These are phyloP conservation scores for Thalassiosira livingstoniorum DNA, from an alignment of 352 stramenopile species.

Conservation along the genomic window DNA sequence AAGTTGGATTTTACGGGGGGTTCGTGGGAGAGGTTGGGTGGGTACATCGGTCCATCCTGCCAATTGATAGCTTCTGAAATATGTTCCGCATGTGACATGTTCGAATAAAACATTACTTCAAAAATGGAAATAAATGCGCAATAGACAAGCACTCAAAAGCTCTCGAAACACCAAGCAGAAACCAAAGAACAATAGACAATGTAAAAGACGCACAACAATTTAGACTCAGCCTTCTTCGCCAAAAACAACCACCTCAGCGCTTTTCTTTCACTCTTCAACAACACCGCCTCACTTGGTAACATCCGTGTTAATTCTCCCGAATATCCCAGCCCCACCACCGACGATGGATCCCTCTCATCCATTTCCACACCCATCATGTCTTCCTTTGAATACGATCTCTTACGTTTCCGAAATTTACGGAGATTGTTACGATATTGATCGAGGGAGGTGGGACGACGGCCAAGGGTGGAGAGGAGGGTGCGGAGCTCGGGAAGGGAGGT, in stretches of 20 bases:
- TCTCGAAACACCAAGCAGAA: too few species aligned
- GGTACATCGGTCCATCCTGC: conserved; percentile 68
- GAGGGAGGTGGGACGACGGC: conserved; percentile 61
- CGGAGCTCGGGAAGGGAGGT: conserved; percentile 67
- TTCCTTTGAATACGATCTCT: conserved; percentile 54
- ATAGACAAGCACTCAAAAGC: too few species aligned
- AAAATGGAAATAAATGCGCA: too few species aligned
- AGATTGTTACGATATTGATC: conserved; percentile 62
- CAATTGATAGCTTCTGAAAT: conserved; percentile 67
- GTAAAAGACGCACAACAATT: conserved; percentile 59
- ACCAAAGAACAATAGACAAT: not conserved
- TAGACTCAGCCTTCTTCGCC: conserved; percentile 74
- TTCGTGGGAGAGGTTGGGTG: conserved; percentile 39
- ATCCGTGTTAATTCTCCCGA: conserved; percentile 71
- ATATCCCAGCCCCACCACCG: conserved; percentile 64
- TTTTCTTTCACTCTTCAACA: conserved; percentile 53
- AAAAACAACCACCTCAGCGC: conserved; percentile 73
- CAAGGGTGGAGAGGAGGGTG: conserved; percentile 61
- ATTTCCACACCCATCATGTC: conserved; percentile 70
- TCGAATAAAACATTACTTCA: too few species aligned
- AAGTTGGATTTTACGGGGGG: conserved; percentile 40
- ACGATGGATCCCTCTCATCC: conserved; percentile 61
- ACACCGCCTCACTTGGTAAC: conserved; percentile 76
- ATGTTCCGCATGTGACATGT: too few species aligned
- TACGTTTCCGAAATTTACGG: conserved; percentile 63